Evolutionary conservation across 73 alveolate genomes (phyloP), one percentile per base, ranked within the genome.

Genomic region (Breviolum minutum): DNA sequence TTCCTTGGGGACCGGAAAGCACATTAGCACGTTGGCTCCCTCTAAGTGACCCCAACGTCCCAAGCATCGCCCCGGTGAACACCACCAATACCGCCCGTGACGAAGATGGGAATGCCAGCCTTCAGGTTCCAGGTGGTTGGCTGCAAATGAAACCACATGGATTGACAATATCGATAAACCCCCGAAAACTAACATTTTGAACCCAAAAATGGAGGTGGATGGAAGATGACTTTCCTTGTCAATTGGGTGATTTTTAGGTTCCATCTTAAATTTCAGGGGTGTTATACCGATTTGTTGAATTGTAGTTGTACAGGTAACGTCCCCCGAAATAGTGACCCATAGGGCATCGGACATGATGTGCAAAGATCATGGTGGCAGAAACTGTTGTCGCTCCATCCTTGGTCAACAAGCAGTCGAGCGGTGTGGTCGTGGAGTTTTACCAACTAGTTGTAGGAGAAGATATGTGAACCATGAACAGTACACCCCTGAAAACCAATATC

Each of bases 31-130:
- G 3, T 40, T 40, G 54, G 54, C 54, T 40, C 54, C 54, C 54
- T 40, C 54, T 40, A 40, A 40, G 54, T 40, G 54, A 40, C 54
- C 77, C 77, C 71, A 12, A 60, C 99, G 27, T 95, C 99, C 99
- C 95, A 95, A 61, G 91, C 63, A 11, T 73, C 98, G 6, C 99
- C 99, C 66, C 99, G 97, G 77, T 99, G 99, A 14, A 99, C 99
- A n/a, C 99, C 99, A 17, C 99, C 99, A 54, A 99, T 99, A 62
- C 99, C 99, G 14, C 99, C 99, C 17, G 99, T 99, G 66, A 99
- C 99, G 96, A 99, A 99, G 81, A 99, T 99, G 84, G 99, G 99
- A n/a, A 99, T 99, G 68, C 99, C 99, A 11, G 99, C 99, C 88
- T 74, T 74, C 81, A 29, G n/a, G 79, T n/a, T 3, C 68, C 22